phyloP scores from a whole-genome alignment of 176 grass and related monocot species.

The Coix lacrymajobi region DNA sequence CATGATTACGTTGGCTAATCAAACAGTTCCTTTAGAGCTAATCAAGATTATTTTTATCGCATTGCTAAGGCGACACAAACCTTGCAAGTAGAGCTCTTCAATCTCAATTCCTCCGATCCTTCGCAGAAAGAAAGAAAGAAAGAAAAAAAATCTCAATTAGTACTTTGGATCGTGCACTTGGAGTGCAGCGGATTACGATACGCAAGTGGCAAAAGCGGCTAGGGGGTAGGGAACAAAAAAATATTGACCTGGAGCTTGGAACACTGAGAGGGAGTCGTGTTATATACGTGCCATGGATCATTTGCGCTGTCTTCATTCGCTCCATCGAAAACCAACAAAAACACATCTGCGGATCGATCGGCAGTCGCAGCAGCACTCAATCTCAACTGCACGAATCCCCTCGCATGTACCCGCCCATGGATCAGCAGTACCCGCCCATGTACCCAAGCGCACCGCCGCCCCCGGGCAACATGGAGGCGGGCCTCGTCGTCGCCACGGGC shows the following conservation, averaged over 20 bases:
- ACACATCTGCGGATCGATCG: not conserved
- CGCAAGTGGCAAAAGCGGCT: not conserved
- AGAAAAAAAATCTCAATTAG: too few relatives aligned
- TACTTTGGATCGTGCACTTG: too few relatives aligned
- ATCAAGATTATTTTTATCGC: not conserved
- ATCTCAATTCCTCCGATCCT: too few relatives aligned
- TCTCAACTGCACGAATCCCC: not conserved
- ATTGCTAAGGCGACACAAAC: not conserved
- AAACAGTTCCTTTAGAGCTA: too few relatives aligned
- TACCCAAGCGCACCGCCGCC: not conserved
- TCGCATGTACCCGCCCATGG: not conserved
- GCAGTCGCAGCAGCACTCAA: not conserved
- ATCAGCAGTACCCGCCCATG: not conserved
- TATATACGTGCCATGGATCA: not conserved
- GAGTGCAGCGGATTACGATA: not conserved
- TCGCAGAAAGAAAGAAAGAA: too few relatives aligned
- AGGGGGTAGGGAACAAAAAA: not conserved
- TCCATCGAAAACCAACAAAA: not conserved
- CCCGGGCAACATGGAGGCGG: constrained; percentile 8
- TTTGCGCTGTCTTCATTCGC: not conserved
- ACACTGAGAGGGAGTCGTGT: not conserved
- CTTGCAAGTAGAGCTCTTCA: too few relatives aligned
- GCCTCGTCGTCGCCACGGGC: not conserved
- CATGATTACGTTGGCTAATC: not conserved
- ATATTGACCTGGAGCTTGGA: not conserved